Conservation (phyloP, 768 basidiomycete genomes). For the Pholiota microspora region DNA sequence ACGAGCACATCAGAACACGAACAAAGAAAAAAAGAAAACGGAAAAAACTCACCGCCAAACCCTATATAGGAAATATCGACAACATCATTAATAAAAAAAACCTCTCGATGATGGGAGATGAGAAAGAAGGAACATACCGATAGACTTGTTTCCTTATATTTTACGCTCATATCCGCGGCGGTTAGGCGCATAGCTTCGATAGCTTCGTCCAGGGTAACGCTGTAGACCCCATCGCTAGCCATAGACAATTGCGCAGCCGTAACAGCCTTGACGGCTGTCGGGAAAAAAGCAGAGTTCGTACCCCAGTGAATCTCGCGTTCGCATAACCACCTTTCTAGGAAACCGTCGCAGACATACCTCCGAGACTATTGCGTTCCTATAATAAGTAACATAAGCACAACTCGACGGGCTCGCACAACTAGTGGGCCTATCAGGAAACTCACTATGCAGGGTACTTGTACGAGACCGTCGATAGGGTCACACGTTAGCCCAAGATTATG, state of each 20-base stretch:
- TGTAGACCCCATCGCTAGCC: conserved; percentile 85
- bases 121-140: conserved; percentile 50
- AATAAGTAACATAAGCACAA: neutral
- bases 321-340: neutral
- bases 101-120: conserved; percentile 1
- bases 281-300: neutral
- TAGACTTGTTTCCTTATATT: conserved; percentile 94
- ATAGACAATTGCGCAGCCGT: conserved; percentile 94
- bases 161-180: conserved; percentile 91
- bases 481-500: conserved; percentile 90
- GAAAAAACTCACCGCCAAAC: conserved; percentile 36
- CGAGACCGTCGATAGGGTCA: conserved; percentile 90
- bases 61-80: conserved; percentile 24
- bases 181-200: conserved; percentile 95
- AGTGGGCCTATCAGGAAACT: conserved; percentile 23
- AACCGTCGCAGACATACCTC: conserved; percentile 46
- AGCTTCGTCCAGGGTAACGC: conserved; percentile 89
- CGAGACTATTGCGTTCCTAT: conserved; percentile 82
- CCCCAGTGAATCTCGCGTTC: neutral
- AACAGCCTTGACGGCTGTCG: conserved; percentile 82
- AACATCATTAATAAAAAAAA: conserved; percentile 4
- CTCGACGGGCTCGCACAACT: neutral
- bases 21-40: conserved; percentile 1
- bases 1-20: conserved; percentile 3
- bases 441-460: conserved; percentile 96